Base-by-base conservation (phyloP, 257 asterid species). In the Solanum gandarillasii region DNA sequence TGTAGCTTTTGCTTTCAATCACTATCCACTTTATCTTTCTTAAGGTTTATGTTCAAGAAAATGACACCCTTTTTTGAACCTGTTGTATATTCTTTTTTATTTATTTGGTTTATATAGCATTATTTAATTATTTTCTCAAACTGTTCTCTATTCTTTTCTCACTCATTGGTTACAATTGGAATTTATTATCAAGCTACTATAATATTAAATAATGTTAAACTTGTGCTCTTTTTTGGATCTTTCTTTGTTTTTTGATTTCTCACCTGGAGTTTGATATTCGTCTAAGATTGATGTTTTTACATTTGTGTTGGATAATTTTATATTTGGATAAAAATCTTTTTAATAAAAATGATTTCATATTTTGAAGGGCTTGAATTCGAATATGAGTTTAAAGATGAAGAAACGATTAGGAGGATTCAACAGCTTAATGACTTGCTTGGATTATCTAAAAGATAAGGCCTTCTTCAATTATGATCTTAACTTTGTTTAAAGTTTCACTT, bases 21-120 rank as follows among this genome's bases (percentile, higher is more conserved):
- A 48, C 86, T 48, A 31, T 82, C 86, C 70, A 82, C 70, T 82
- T 82, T 82, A 29, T 82, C 70, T 82, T 81, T 81, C 85, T 48
- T 46, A 48, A 29, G 36, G 70, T 81, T 10, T 48, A 16, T 48
- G 86, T 82, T 48, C 70, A 82, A 46, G 70, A 48, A 29, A 82
- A 18, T 29, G 86, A 82, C 29, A 82, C 70, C 43, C 41, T 29
- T 48, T 55, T 48, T 70, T 48, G 41, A 82, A 82, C 70, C 7
- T 46, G 16, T 82, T 82, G 41, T 31, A 12, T 48, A 48, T 46
- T 79, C 9, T 43, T 13, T 41, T 29, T 5, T 81, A 9, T 9
- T 29, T 7, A 23, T 46, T 46, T 18, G 13, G 27, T 46, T 79
- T 41, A 8, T 14, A 7, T 79, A 43, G 25, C 38, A 41, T 27